A percentile compares a stretch with the other conserved stretches of the same genome.
Evolutionary conservation across 169 alveolate genomes (phyloP).

Genomic region (Eimeria maxima): DNA sequence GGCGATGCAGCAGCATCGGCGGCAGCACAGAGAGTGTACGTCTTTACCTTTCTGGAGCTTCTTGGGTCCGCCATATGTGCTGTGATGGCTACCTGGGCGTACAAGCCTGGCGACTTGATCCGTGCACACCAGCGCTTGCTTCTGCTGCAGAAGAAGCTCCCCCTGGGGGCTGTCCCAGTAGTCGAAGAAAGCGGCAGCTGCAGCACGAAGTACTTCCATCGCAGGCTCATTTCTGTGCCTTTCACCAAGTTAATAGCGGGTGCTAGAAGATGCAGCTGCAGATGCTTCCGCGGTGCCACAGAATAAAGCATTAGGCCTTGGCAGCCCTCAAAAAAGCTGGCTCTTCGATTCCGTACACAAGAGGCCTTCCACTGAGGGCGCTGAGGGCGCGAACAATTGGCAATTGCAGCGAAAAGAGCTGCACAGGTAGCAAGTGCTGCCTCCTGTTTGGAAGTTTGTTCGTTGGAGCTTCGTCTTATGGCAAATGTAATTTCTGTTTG

Average conservation of each 20-base stretch:
- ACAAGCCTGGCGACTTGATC: conserved; percentile 50
- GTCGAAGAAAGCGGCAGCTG: conserved; percentile 11
- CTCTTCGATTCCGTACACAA: not conserved
- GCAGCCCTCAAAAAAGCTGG: not conserved
- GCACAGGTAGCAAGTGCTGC: not conserved
- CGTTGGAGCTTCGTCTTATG: not conserved
- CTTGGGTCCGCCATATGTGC: conserved; percentile 61
- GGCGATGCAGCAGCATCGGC: conserved; percentile 61
- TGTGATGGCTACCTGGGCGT: conserved; percentile 68
- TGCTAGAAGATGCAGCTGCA: conserved; percentile 2
- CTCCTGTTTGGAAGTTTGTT: not conserved
- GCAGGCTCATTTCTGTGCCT: not conserved
- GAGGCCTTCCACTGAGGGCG: not conserved
- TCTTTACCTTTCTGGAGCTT: conserved; percentile 62
- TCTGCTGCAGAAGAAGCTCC: conserved; percentile 50
- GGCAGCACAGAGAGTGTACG: conserved; percentile 38
- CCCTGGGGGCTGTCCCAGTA: conserved; percentile 31
- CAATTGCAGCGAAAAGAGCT: not conserved
- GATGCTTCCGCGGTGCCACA: not conserved
- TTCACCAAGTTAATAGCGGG: not conserved
- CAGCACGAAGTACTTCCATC: not conserved
- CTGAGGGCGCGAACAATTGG: not conserved
- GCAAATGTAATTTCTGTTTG: not conserved
- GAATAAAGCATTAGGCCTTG: not conserved
- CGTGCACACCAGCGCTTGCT: conserved; percentile 45